Evolutionary conservation across 805 yeast species (phyloP).

Genomic region (Ogataea thermomethanolica): DNA sequence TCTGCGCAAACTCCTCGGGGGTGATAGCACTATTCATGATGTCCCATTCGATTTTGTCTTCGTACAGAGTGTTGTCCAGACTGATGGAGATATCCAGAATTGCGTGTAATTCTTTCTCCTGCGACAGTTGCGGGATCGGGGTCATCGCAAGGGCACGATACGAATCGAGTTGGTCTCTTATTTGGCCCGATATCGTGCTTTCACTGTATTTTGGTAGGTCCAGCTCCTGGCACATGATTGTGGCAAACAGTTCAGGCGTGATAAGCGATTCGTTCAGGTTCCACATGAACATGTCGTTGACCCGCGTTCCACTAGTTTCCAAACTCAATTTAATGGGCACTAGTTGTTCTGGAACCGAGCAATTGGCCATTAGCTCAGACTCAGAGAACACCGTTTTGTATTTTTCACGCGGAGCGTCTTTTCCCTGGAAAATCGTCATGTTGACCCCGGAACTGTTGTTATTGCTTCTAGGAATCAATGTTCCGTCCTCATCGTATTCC

Average conservation of each 20-base stretch:
- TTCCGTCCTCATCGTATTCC: constrained; percentile 47
- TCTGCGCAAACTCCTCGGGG: constrained; percentile 81
- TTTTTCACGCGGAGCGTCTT: constrained; percentile 39
- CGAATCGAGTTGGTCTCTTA: constrained; percentile 78
- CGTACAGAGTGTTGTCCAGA: constrained; percentile 76
- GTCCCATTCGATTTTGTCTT: constrained; percentile 96
- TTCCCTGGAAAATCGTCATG: constrained; percentile 34
- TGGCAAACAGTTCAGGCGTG: constrained; percentile 73
- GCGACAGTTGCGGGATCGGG: constrained; percentile 49
- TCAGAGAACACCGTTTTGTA: constrained; percentile 33
- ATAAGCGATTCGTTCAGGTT: constrained; percentile 60
- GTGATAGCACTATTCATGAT: constrained; percentile 50
- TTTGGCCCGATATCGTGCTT: constrained; percentile 60
- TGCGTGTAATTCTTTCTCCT: constrained; percentile 59
- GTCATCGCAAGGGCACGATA: constrained; percentile 60
- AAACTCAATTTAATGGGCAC: constrained; percentile 66
- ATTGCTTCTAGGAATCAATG: constrained; percentile 42
- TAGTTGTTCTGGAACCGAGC: constrained; percentile 41
- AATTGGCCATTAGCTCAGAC: constrained; percentile 32
- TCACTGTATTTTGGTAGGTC: constrained; percentile 71
- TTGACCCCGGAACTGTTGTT: constrained; percentile 18
- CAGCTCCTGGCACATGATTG: constrained; percentile 74
- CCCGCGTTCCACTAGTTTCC: constrained; percentile 51
- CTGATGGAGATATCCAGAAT: constrained; percentile 78
- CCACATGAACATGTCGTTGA: constrained; percentile 74